phyloP scores from a whole-genome alignment of 768 basidiomycete species.

The Suillus discolor region DNA sequence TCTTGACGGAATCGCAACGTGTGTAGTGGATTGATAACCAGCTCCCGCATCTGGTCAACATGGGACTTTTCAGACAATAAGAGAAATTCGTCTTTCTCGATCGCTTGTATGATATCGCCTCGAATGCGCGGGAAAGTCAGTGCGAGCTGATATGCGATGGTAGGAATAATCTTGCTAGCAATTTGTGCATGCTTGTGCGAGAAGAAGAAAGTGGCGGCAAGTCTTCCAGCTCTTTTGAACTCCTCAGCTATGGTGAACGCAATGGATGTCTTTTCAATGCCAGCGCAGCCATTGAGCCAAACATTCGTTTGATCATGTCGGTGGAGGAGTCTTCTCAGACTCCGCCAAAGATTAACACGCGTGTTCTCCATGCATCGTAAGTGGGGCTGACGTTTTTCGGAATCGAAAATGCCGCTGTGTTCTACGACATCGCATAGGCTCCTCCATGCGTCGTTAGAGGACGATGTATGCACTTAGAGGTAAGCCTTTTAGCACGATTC shows the following conservation, averaged over 20 bases:
- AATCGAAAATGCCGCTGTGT: background rate
- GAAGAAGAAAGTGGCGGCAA: slow-evolving; percentile 23
- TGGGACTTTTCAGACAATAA: background rate
- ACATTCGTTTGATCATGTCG: background rate
- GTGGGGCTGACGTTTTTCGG: background rate
- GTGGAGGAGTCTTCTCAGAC: background rate
- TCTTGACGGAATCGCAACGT: slow-evolving; percentile 8
- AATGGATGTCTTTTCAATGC: background rate
- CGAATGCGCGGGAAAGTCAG: slow-evolving; percentile 12
- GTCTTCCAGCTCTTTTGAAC: slow-evolving; percentile 11
- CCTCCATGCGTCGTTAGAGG: background rate
- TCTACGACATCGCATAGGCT: background rate
- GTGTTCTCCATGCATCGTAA: slow-evolving; percentile 2
- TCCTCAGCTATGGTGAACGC: background rate
- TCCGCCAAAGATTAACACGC: background rate
- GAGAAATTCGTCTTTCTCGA: slow-evolving; percentile 15
- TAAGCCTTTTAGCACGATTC: background rate
- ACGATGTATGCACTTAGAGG: background rate
- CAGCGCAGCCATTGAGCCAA: background rate
- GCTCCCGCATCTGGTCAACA: slow-evolving; percentile 15
- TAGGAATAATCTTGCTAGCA: slow-evolving; percentile 13
- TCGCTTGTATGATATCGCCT: slow-evolving; percentile 12
- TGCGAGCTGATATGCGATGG: slow-evolving; percentile 21
- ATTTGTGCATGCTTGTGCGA: slow-evolving; percentile 12
- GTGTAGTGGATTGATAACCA: slow-evolving; percentile 16